Evolutionary conservation across 306 rosid genomes (phyloP), one percentile per base, ranked within the genome.

Genomic region (Aeschynomene evenia): DNA sequence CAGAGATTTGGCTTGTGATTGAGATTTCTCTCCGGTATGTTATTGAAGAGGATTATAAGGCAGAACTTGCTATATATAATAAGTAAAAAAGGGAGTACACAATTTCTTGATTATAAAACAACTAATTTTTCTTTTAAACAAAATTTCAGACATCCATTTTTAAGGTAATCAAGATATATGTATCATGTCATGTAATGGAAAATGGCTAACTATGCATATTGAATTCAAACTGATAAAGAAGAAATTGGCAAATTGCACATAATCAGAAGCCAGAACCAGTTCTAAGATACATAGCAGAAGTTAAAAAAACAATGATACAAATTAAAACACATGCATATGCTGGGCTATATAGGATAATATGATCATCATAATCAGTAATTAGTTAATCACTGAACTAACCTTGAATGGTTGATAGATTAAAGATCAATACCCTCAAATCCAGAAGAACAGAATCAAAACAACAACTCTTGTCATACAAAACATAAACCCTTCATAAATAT

Each of bases 371-470:
- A 22, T 52, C 48, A 13, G 16, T n/a, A 68, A 54, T 59, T 12
- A 19, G 12, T 14, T n/a, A 68, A 54, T 59, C n/a, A 19, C n/a
- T 14, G 26, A 66, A 57, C 79, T 54, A 15, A 82, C 87, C 87
- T 65, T 57, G 55, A 59, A 24, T 24, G 54, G 66, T 11, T 24
- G 33, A n/a, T n/a, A n/a, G 57, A 43, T 7, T 39, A 57, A 70
- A 54, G 56, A 61, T 49, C 58, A 18, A 23, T 45, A 65, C 37
- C 33, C 55, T 51, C 49, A 72, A 62, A 62, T 19, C 48, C 37
- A 66, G 40, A 53, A 61, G 36, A 69, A 45, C 70, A 13, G 2
- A 37, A 66, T 51, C 54, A n/a, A n/a, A n/a, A n/a, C n/a, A 43
- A 46, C 55, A 54, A 50, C 70, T 20, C 37, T n/a, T 12, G 34